These are phyloP conservation scores for Trichocladium uniseriatum DNA, from an alignment of 495 filamentous ascomycete species.

Conservation along the genomic window DNA sequence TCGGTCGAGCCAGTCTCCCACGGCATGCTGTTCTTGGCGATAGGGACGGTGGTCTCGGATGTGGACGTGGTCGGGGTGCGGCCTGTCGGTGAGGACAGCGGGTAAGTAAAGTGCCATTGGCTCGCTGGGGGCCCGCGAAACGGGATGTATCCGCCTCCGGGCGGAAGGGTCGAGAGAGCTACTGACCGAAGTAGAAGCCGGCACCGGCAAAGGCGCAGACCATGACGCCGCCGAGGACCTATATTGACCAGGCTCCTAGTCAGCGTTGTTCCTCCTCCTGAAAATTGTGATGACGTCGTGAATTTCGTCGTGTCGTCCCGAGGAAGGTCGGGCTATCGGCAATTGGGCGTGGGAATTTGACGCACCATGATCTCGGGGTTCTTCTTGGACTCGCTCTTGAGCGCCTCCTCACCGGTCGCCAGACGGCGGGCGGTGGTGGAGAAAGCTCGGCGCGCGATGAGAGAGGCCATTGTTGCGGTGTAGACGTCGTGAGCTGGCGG, in stretches of 20 bases:
- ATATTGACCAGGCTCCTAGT: slow-evolving; percentile 5
- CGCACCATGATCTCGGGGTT: slow-evolving; percentile 45
- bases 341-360: slow-evolving; percentile 16
- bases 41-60: slow-evolving; percentile 68
- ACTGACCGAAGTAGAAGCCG: slow-evolving; percentile 72
- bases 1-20: slow-evolving; percentile 62
- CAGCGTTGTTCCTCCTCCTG: slow-evolving; percentile 7
- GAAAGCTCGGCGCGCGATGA: slow-evolving; percentile 41
- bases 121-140: background rate
- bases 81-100: slow-evolving; percentile 40
- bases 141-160: background rate
- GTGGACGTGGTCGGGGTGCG: slow-evolving; percentile 75
- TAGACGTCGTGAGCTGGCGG: background rate
- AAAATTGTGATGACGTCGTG: background rate
- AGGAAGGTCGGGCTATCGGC: background rate
- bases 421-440: slow-evolving; percentile 38
- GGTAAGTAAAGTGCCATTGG: background rate
- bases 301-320: background rate
- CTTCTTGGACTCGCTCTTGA: slow-evolving; percentile 42
- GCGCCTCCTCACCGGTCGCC: slow-evolving; percentile 30
- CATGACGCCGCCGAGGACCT: slow-evolving; percentile 93
- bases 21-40: slow-evolving; percentile 70
- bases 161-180: background rate
- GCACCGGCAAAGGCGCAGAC: slow-evolving; percentile 75
- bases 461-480: slow-evolving; percentile 35